Percentiles rank a stretch among this genome's conserved stretches.
These are phyloP conservation scores for Rhizopogon salebrosus DNA, from an alignment of 768 basidiomycete genomes.

Conservation along the genomic window DNA sequence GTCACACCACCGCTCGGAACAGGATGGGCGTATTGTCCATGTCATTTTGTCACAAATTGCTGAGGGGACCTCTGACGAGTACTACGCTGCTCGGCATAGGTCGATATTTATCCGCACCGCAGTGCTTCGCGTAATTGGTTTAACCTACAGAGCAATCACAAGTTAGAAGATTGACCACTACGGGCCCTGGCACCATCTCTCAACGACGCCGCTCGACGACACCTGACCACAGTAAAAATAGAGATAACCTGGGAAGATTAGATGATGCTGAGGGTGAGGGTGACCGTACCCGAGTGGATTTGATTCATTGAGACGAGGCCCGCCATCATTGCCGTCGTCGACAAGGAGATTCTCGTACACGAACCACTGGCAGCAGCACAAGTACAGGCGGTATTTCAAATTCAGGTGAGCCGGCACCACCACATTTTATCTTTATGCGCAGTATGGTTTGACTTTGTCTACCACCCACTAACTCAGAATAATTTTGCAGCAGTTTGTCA, in stretches of 20 bases:
- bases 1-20: slow-evolving; percentile 23
- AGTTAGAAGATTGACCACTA: not conserved
- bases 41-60: not conserved
- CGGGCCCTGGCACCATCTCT: no score
- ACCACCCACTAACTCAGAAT: no score
- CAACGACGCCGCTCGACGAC: slow-evolving; percentile 7
- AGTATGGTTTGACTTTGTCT: no score
- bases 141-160: not conserved
- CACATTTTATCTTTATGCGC: slow-evolving; percentile 22
- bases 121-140: not conserved
- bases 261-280: slow-evolving; percentile 23
- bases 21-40: slow-evolving; percentile 13
- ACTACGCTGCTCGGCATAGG: not conserved
- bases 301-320: not conserved
- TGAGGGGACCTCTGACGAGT: slow-evolving; percentile 1
- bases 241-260: slow-evolving; percentile 17
- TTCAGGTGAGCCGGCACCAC: slow-evolving; percentile 20
- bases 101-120: not conserved
- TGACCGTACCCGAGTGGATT: slow-evolving; percentile 20
- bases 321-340: slow-evolving; percentile 11
- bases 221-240: slow-evolving; percentile 11
- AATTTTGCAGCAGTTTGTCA: slow-evolving; percentile 39
- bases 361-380: slow-evolving; percentile 17
- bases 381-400: slow-evolving; percentile 8
- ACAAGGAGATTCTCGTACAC: slow-evolving; percentile 9